Base-by-base conservation (phyloP, 2,329 filamentous ascomycete species). In the Neofusicoccum sp. region DNA sequence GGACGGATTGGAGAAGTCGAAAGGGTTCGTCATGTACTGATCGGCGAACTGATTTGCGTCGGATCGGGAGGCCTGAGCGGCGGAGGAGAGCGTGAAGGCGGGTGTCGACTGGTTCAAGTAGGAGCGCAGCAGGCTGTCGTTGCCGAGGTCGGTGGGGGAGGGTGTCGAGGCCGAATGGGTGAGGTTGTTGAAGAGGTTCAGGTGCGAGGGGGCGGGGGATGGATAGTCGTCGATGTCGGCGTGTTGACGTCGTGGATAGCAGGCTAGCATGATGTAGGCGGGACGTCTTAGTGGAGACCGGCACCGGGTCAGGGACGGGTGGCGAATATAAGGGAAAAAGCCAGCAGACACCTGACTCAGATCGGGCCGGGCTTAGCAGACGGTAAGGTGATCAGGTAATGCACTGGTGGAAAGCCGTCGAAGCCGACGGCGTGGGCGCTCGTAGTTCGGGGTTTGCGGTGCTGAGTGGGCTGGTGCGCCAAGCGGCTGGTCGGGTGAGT, bases 1-100 rank as follows among this genome's bases (percentile, higher is more conserved):
- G 31, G 72, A 65, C 54, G 75, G 75, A 61, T 71, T 74, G 51
- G 68, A 64, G 61, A 71, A 72, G 63, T 72, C 68, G 65, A 61
- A 65, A 48, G 69, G 45, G 49, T 38, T 47, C 30, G 36, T 41
- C 61, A 64, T 63, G 33, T 57, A 63, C 40, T 51, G 44, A 28
- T 62, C 45, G 57, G 28, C 41, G 51, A 11, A 45, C 34, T 44
- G 36, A n/a, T 40, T 38, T 26, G 47, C 47, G 36, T 61, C 58
- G 40, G 47, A 9, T 38, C 49, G 36, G 20, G 49, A 38, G 41
- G 40, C 28, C 30, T 41, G 9, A 7, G 54, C 47, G 1, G 44
- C 20, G 4, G 26, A 12, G 16, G 51, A 34, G 9, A 30, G 20
- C 20, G 20, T 20, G 20, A 20, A 36, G 16, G 28, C n/a, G 6